These are phyloP conservation scores for Tolypocladium paradoxum DNA, from an alignment of 2,329 filamentous ascomycete species.

Conservation along the genomic window DNA sequence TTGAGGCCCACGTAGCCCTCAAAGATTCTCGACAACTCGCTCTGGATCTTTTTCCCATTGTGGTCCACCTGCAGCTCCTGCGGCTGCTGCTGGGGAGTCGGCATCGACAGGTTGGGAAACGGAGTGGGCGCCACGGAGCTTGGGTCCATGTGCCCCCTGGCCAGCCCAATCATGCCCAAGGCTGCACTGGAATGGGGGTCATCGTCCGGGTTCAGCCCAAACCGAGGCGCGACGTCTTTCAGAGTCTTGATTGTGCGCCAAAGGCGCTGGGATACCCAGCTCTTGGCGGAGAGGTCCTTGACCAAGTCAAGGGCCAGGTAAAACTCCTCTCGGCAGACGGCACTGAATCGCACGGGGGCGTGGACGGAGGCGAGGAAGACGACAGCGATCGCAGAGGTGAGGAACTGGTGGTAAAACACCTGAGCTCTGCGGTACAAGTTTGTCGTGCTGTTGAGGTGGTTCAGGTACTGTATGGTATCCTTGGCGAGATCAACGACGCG, in stretches of 20 bases:
- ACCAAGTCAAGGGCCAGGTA: constrained; percentile 68
- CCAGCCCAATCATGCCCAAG: constrained; percentile 44
- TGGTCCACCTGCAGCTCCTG: constrained; percentile 13
- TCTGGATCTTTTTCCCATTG: constrained; percentile 41
- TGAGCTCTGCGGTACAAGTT: constrained; percentile 63
- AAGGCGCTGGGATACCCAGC: constrained; percentile 59
- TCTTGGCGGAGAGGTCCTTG: constrained; percentile 59
- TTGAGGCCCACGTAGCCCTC: constrained; percentile 27
- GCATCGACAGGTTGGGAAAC: constrained; percentile 18
- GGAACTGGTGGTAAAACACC: constrained; percentile 71
- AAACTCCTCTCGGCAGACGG: constrained; percentile 61
- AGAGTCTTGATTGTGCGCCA: constrained; percentile 64
- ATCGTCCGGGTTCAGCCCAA: constrained; percentile 44
- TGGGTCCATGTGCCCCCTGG: constrained; percentile 25
- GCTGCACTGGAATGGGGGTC: constrained; percentile 42
- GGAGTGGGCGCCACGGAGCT: constrained; percentile 9
- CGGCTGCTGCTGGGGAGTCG: constrained; percentile 12
- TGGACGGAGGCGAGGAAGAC: constrained; percentile 69
- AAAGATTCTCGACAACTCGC: constrained; percentile 40
- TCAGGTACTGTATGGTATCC: constrained; percentile 63
- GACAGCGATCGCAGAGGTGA: constrained; percentile 63
- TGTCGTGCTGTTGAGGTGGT: constrained; percentile 59
- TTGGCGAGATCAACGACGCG: constrained; percentile 65
- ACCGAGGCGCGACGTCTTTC: constrained; percentile 59
- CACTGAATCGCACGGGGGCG: constrained; percentile 60